Base-by-base conservation (phyloP, 768 basidiomycete species). In the Coprinopsis strossmayeri region DNA sequence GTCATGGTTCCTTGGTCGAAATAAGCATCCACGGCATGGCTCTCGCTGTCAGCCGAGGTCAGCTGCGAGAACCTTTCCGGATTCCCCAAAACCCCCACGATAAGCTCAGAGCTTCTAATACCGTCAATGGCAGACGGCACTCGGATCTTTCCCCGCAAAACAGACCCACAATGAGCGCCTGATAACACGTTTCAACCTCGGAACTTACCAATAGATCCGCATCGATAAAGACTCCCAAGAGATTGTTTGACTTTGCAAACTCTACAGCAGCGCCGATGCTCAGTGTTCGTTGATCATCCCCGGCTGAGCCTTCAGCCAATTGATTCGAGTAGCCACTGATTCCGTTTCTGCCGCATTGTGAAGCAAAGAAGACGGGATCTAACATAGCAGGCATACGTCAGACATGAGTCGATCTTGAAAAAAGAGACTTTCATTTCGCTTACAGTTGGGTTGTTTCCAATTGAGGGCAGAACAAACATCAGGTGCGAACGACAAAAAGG, bases 381-480 rank as follows among this genome's bases (percentile, higher is more conserved):
- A 62, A 28, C 35, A 38, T 10, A 5, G 35, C 30, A 32, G 26
- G 48, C 35, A 15, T n/a, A n/a, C n/a, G n/a, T n/a, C n/a, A 20
- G n/a, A 28, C 26, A 23, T 12, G 26, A 49, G 40, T 13, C 23
- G 35, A 15, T 32, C 30, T 7, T 32, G 11, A 18, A 38, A 38
- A 38, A 18, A 18, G 5, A 18, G 5, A 5, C 9, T 11, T 9
- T 10, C 5, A 35, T 30, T 27, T 30, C 28, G 66, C 82, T 66
- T 68, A 91, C 95, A 98, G 64, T 98, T 98, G 11, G 95, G 95
- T 66, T 99, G 95, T 66, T 99, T 99, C 96, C 95, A 98, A 60
- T 99, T 98, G 48, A 97, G 66, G 13, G 89, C 84, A 5, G 89
- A 81, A 64, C 92, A 95, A 0, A 92, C 79, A 61, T 89, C 84